Evolutionary conservation across 768 basidiomycete species (phyloP).

Genomic region (Clavaria fumosa): DNA sequence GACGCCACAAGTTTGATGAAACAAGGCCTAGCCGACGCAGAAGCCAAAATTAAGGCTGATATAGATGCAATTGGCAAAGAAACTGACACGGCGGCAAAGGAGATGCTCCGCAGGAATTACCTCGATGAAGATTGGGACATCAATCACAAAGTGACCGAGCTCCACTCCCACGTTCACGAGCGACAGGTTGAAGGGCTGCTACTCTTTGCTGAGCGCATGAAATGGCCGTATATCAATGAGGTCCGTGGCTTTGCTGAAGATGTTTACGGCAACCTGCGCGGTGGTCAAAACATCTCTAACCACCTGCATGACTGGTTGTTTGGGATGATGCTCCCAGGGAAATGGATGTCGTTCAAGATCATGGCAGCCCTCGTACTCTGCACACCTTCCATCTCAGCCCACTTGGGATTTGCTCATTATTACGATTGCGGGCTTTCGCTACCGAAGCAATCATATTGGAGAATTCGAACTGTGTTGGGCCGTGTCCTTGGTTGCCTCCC

Average conservation of each 20-base stretch:
- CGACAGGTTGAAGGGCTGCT: slow-evolving; percentile 6
- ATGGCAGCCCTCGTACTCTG: slow-evolving; percentile 5
- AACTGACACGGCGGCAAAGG: background rate
- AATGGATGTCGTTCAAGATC: slow-evolving; percentile 5
- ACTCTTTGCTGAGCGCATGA: slow-evolving; percentile 5
- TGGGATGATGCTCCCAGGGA: slow-evolving; percentile 6
- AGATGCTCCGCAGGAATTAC: background rate
- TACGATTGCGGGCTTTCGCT: slow-evolving; percentile 4
- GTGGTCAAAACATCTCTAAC: background rate
- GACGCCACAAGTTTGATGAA: background rate
- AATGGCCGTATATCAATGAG: slow-evolving; percentile 7
- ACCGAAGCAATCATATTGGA: slow-evolving; percentile 3
- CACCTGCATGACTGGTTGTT: slow-evolving; percentile 6
- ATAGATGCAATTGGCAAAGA: background rate
- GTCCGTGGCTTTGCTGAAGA: slow-evolving; percentile 5
- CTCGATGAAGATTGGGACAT: slow-evolving; percentile 1
- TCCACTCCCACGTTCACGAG: slow-evolving; percentile 5
- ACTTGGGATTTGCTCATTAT: background rate
- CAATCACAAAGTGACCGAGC: background rate
- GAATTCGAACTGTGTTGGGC: slow-evolving; percentile 3
- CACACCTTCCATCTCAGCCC: slow-evolving; percentile 1
- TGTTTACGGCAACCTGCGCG: slow-evolving; percentile 3
- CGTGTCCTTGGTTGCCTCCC: slow-evolving; percentile 4
- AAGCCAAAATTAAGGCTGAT: background rate
- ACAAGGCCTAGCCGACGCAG: background rate